Evolutionary conservation across 2,329 filamentous ascomycete species (phyloP).

Genomic region (Exophiala bonariae): DNA sequence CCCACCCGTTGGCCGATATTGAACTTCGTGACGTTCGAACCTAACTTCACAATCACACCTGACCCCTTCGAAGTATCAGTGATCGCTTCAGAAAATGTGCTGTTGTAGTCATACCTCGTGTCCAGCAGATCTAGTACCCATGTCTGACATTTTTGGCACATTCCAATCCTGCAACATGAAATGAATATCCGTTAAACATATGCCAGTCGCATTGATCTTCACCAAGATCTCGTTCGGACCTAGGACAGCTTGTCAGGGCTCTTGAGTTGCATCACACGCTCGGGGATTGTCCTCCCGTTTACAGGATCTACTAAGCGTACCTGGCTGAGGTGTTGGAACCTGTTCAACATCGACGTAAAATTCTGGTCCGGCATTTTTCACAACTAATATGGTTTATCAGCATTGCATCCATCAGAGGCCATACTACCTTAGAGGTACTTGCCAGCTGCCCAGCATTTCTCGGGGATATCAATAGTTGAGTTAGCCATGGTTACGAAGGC

Average conservation of each 20-base stretch:
- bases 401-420: background rate
- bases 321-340: slow-evolving; percentile 47
- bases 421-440: slow-evolving; percentile 32
- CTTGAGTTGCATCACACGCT: too few relatives aligned
- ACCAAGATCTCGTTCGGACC: slow-evolving; percentile 56
- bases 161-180: slow-evolving; percentile 57
- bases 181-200: slow-evolving; percentile 60
- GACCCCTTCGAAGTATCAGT: slow-evolving; percentile 38
- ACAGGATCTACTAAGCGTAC: slow-evolving; percentile 6
- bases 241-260: slow-evolving; percentile 24
- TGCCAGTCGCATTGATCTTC: slow-evolving; percentile 57
- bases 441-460: slow-evolving; percentile 52
- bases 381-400: background rate
- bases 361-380: slow-evolving; percentile 47
- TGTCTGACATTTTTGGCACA: slow-evolving; percentile 42
- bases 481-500: background rate
- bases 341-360: slow-evolving; percentile 50
- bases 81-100: too few relatives aligned
- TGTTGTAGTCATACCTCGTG: slow-evolving; percentile 41
- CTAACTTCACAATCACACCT: slow-evolving; percentile 58
- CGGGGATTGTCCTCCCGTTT: too few relatives aligned
- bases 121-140: slow-evolving; percentile 37
- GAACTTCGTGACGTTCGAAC: slow-evolving; percentile 52
- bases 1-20: slow-evolving; percentile 56
- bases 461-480: slow-evolving; percentile 40